Base-by-base conservation (phyloP, 2,329 filamentous ascomycete genomes). In the Pezicula radicicola region DNA sequence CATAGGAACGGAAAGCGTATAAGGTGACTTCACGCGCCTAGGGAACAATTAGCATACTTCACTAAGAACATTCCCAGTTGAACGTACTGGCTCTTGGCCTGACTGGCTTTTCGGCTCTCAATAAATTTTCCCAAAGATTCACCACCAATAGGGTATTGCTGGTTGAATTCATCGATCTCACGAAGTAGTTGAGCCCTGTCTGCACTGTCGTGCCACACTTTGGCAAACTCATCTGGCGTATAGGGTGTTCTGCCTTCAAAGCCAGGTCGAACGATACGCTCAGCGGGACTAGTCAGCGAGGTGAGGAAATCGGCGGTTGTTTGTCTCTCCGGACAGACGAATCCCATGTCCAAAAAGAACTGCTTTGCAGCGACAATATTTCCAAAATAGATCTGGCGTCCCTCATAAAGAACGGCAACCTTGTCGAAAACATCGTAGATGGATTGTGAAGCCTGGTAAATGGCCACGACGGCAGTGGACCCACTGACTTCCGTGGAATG, bases 1-100 rank as follows among this genome's bases (percentile, higher is more conserved):
- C 68, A 92, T 85, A 4, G 54, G 47, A 59, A 87, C 89, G 0
- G 90, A 93, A 36, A 96, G 75, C 1, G 90, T 96, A 69, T 87
- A 96, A 0, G 92, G 91, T 1, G 90, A 95, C 67, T 82, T 82
- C 46, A 78, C 67, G 3, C 89, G 87, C 66, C 79, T 78, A 6
- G 27, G 37, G 21, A 48, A 19, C 66, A 59, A 67, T 72, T 77
- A 59, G 79, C 77, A 18, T 19, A 16, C 5, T 27, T n/a, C 41
- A 41, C 40, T 48, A 4, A 8, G 18, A 40, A 2, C 15, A 18
- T 8, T 36, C 12, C 13, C 6, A 15, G 8, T 15, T 27, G 35
- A 4, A 49, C 49, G 35, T 41, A 52, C 53, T 59, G 56, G 15
- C 41, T 44, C 43, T 60, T 63, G 6, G 61, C 61, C 45, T 62